These are phyloP conservation scores for Phyllosticta ampelicida DNA, from an alignment of 2,329 filamentous ascomycete species.

Conservation along the genomic window DNA sequence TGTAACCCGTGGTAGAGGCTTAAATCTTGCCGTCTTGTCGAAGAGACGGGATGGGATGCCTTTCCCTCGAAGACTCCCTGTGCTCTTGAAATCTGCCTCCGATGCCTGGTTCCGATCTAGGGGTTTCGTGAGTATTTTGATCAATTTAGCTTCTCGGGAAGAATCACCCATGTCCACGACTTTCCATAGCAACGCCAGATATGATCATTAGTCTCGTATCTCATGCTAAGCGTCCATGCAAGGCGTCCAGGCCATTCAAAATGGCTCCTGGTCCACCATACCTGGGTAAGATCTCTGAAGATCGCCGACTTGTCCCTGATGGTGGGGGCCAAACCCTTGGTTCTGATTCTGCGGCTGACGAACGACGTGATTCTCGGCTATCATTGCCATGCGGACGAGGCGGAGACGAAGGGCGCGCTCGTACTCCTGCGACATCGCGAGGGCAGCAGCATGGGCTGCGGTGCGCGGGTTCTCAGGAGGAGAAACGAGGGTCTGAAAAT, in stretches of 20 bases:
- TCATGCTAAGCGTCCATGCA: background rate
- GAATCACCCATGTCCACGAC: background rate
- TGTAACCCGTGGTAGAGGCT: too few species aligned
- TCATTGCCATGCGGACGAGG: constrained; percentile 65
- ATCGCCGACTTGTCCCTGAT: background rate
- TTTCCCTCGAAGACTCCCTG: background rate
- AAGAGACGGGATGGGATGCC: too few species aligned
- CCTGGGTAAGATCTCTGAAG: background rate
- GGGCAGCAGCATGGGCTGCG: constrained; percentile 57
- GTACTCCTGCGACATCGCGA: constrained; percentile 59
- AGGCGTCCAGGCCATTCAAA: background rate
- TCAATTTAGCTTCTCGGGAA: background rate
- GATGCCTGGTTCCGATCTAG: background rate
- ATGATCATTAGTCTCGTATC: background rate
- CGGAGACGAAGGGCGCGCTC: constrained; percentile 65
- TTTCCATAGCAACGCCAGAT: background rate
- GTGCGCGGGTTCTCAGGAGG: constrained; percentile 55
- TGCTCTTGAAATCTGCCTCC: background rate
- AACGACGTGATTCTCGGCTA: constrained; percentile 65
- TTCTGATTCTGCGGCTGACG: constrained; percentile 3
- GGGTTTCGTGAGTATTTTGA: background rate
- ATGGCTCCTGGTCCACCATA: background rate
- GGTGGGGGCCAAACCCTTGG: background rate
- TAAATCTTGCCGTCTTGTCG: background rate
- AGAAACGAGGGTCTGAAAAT: constrained; percentile 56